These are phyloP conservation scores for Venturia oleaginea DNA, from an alignment of 2,329 filamentous ascomycete species.

Conservation along the genomic window DNA sequence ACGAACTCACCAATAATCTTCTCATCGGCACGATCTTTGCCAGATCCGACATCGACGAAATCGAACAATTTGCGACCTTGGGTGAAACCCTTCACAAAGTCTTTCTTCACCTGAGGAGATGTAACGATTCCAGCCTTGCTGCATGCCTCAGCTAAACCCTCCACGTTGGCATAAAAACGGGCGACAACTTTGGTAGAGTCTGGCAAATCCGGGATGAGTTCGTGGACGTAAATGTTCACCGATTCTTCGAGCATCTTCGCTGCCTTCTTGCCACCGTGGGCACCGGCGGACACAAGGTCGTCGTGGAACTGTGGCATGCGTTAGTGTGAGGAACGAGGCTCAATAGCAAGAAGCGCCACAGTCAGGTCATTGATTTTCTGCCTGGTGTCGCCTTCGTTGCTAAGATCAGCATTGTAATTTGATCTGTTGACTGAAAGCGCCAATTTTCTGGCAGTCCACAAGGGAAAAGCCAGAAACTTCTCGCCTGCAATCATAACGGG, in stretches of 20 bases:
- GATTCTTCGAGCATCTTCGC: constrained; percentile 39
- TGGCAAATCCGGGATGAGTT: constrained; percentile 30
- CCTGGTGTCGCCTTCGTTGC: neutral
- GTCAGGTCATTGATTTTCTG: neutral
- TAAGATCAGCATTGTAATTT: neutral
- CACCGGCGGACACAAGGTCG: constrained; percentile 39
- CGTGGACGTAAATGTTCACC: constrained; percentile 35
- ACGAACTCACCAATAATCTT: constrained; percentile 36
- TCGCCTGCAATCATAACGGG: neutral
- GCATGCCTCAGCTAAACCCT: constrained; percentile 41
- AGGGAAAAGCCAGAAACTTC: neutral
- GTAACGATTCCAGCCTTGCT: constrained; percentile 36
- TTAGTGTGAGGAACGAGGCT: neutral
- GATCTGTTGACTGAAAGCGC: neutral
- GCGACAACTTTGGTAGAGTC: constrained; percentile 39
- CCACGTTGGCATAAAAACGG: constrained; percentile 46
- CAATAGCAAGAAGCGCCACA: neutral
- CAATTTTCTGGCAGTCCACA: neutral
- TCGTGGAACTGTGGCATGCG: constrained; percentile 35
- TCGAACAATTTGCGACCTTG: constrained; percentile 41
- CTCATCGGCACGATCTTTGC: constrained; percentile 37
- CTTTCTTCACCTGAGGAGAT: constrained; percentile 34
- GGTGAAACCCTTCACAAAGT: constrained; percentile 49
- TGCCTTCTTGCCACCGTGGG: constrained; percentile 44
- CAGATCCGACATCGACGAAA: constrained; percentile 39